These are phyloP conservation scores for Bullera alba DNA, from an alignment of 768 basidiomycete species.

Conservation along the genomic window DNA sequence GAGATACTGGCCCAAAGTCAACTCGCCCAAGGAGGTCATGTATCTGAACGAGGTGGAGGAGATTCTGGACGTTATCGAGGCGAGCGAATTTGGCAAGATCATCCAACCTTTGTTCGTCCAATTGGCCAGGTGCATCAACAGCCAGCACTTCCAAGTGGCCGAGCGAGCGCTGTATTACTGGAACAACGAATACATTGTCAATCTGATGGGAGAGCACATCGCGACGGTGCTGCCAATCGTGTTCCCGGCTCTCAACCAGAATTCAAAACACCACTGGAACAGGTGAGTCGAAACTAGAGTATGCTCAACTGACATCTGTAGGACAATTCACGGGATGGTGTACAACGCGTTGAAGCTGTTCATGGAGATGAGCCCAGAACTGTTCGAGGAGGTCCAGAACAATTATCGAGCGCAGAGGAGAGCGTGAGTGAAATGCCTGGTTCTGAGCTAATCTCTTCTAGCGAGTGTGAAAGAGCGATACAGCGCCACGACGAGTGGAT, in stretches of 20 bases:
- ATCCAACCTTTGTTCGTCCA: constrained; percentile 88
- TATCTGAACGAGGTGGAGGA: constrained; percentile 99
- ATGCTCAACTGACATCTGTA: constrained; percentile 40
- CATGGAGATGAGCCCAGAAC: constrained; percentile 97
- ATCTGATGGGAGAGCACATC: constrained; percentile 96
- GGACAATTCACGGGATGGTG: constrained; percentile 98
- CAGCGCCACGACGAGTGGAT: constrained; percentile 85
- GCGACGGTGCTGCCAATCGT: constrained; percentile 83
- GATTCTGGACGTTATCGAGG: constrained; percentile 95
- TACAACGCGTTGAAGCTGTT: constrained; percentile 97
- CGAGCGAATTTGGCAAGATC: constrained; percentile 91
- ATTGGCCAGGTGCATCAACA: constrained; percentile 92
- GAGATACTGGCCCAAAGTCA: constrained; percentile 98
- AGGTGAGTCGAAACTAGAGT: constrained; percentile 56
- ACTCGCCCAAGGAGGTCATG: constrained; percentile 99
- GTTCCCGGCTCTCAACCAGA: constrained; percentile 90
- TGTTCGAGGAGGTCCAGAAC: constrained; percentile 88
- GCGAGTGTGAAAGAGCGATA: constrained; percentile 80
- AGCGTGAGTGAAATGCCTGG: constrained; percentile 55
- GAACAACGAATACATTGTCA: constrained; percentile 99
- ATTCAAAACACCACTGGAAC: constrained; percentile 98
- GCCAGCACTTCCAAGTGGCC: constrained; percentile 99
- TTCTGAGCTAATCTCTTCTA: constrained; percentile 40
- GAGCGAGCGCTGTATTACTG: constrained; percentile 94
- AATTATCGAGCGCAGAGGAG: constrained; percentile 83